Conservation (phyloP, 2,329 filamentous ascomycete genomes). For the Ophiostoma tasmaniense region DNA sequence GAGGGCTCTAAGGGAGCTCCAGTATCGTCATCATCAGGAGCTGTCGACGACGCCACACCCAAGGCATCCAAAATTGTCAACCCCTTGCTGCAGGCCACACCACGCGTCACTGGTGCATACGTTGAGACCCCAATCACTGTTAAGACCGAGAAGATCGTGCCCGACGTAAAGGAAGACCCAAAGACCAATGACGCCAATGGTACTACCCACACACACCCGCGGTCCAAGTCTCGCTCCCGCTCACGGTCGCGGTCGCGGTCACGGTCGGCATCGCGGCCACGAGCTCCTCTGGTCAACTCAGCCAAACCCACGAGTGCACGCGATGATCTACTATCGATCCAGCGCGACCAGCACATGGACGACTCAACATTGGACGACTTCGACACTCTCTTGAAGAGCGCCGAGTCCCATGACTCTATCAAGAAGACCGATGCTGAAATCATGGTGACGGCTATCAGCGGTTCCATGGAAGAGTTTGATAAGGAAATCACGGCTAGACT, state of each 20-base stretch:
- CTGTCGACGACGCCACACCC: constrained; percentile 33
- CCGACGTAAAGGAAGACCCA: constrained; percentile 19
- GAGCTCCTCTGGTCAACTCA: constrained; percentile 45
- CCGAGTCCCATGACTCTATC: background rate
- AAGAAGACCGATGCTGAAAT: background rate
- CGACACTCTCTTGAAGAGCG: constrained; percentile 33
- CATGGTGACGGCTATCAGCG: constrained; percentile 4
- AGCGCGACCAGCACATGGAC: constrained; percentile 45
- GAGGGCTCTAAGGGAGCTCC: background rate
- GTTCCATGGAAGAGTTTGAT: background rate
- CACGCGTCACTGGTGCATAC: constrained; percentile 46
- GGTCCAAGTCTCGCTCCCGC: constrained; percentile 23
- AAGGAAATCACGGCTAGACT: constrained; percentile 6
- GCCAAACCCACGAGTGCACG: constrained; percentile 45
- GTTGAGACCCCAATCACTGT: constrained; percentile 47
- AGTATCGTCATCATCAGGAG: background rate
- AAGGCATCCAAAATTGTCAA: constrained; percentile 34
- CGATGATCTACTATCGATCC: constrained; percentile 47
- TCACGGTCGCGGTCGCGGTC: constrained; percentile 30
- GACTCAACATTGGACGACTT: constrained; percentile 53
- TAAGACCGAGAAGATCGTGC: constrained; percentile 30
- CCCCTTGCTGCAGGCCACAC: constrained; percentile 43
- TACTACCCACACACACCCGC: constrained; percentile 14
- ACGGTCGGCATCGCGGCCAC: constrained; percentile 36
- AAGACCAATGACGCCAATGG: background rate